Evolutionary conservation across 768 basidiomycete genomes (phyloP), one percentile per base, ranked within the genome.

Genomic region (Boletus insuetus): DNA sequence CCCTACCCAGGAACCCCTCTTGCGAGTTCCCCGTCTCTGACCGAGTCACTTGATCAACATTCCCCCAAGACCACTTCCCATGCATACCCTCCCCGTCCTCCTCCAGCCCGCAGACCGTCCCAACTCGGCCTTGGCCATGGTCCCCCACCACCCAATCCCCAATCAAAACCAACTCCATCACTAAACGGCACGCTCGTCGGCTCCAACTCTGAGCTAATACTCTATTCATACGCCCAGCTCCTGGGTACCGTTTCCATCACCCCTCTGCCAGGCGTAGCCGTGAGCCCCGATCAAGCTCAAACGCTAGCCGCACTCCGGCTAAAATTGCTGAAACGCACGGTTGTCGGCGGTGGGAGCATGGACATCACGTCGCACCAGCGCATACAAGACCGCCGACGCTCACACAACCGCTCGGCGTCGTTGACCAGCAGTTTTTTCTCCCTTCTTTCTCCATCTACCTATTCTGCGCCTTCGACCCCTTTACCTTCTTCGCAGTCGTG

Each of bases 161-260:
- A 44, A n/a, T 54, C 50, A 45, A 68, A 48, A 37, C 32, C 56
- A 42, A 61, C 41, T 2, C 19, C 48, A 46, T 54, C 65, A 2
- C 69, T 73, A 22, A 74, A 76, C 2, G 76, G 80, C 6, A 68
- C 76, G 16, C 80, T 82, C 64, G 71, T 79, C 34, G 69, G 76
- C 22, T 69, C 78, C 4, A 82, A 82, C 54, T 77, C 80, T 0
- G 88, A 93, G 58, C 73, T 90, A 17, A 82, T 94, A 19, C 79
- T 94, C 2, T 94, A 94, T 69, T 85, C 92, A 0, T 94, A 94
- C 61, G 90, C 85, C 0, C 89, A 94, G 54, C 78, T 94, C 32
- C 74, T 82, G 7, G 93, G 93, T 6, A 81, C 82, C 0, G 75
- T 89, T 17, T 74, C 80, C 22, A 70, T 93, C 56, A 75, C 80